These are phyloP conservation scores for Hirsutella thompsonii DNA, from an alignment of 2,329 filamentous ascomycete genomes.

Conservation along the genomic window DNA sequence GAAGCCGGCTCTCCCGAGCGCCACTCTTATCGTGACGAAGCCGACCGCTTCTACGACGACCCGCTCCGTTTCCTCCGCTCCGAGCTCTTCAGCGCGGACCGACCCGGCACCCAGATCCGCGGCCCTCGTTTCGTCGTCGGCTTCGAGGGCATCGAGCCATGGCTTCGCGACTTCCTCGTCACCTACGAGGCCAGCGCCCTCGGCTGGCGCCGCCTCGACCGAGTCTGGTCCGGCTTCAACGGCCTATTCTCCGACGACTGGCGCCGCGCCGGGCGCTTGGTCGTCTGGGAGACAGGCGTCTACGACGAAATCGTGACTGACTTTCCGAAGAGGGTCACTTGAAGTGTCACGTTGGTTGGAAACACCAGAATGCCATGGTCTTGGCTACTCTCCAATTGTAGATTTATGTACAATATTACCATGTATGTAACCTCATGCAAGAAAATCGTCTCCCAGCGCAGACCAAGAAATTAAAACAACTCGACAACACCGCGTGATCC, in stretches of 20 bases:
- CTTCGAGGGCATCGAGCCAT: constrained; percentile 43
- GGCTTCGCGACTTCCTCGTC: constrained; percentile 31
- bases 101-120: constrained; percentile 4
- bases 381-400: background rate
- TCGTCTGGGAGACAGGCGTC: constrained; percentile 45
- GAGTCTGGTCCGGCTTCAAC: constrained; percentile 45
- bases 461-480: too few relatives aligned
- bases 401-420: too few relatives aligned
- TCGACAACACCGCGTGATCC: too few relatives aligned
- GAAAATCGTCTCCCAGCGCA: too few relatives aligned
- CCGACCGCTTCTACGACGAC: constrained; percentile 77
- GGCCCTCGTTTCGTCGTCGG: constrained; percentile 47
- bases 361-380: background rate
- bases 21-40: constrained; percentile 68
- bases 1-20: constrained; percentile 47
- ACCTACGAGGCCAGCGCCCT: constrained; percentile 24
- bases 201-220: constrained; percentile 25
- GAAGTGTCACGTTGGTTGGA: too few relatives aligned
- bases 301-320: constrained; percentile 12
- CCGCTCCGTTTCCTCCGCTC: constrained; percentile 37
- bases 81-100: constrained; percentile 30
- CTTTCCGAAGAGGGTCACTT: too few relatives aligned
- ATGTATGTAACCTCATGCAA: too few relatives aligned
- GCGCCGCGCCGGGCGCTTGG: constrained; percentile 39
- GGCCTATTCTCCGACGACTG: constrained; percentile 51